Base-by-base conservation (phyloP, 2,329 filamentous ascomycete genomes). In the Fusarium bulbicola region DNA sequence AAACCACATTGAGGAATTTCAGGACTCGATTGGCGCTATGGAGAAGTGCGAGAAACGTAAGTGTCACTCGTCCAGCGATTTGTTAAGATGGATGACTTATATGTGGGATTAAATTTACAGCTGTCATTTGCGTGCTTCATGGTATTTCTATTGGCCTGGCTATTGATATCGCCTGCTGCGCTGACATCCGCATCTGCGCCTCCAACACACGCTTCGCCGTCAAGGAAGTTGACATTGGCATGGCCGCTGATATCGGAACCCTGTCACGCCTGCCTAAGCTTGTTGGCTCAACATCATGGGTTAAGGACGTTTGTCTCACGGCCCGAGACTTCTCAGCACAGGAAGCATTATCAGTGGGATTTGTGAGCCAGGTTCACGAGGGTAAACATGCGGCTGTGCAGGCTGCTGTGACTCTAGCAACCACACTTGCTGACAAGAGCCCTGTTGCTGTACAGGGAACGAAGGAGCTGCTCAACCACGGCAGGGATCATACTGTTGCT, bases 1-100 rank as follows among this genome's bases (percentile, higher is more conserved):
- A 54, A 87, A 90, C 37, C 88, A 94, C 80, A 91, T 98, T 65
- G 82, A 87, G 68, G 90, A 94, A 71, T 97, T 98, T 81, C 96
- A 99, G 82, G 87, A 88, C 58, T 92, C 91, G 77, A 91, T 99
- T 70, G 87, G 87, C 3, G 88, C 91, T 20, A 85, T 97, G 59
- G 95, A 98, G 81, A 91, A 88, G 75, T 98, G 95, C 82, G 93
- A 96, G 83, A 98, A 98, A 84, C 94, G 90, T 92, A 82, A 75
- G 89, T 85, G 21, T 72, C 56, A 68, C 58, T 40, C 16, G 24
- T 10, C 13, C 43, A 32, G 43, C 46, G 24, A 37, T 47, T 37
- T 39, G 37, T 16, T 28, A 20, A 52, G 40, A 46, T 32, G 36
- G 34, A 39, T 57, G 49, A 58, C 75, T 79, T 40, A 79, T 69